A percentile compares a stretch with the other conserved stretches of the same genome.
Evolutionary conservation across 768 basidiomycete genomes (phyloP).

Genomic region (Pleurotus ostreatus): DNA sequence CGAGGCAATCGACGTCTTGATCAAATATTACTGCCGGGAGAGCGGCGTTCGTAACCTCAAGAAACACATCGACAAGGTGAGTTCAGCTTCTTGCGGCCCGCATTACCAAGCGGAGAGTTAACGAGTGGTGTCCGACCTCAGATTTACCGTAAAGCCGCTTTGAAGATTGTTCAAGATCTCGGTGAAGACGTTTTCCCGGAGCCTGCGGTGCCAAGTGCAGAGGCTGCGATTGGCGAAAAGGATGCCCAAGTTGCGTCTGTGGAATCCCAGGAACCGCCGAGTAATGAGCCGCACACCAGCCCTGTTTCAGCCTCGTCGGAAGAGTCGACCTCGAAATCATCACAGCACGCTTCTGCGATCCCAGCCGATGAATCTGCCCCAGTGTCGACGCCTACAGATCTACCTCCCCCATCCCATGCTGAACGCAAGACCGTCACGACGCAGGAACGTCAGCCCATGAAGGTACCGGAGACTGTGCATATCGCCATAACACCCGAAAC

Average conservation of each 20-base stretch:
- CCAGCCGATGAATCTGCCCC: constrained; percentile 13
- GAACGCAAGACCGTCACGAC: constrained; percentile 67
- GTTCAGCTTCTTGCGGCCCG: background rate
- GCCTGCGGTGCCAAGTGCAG: constrained; percentile 26
- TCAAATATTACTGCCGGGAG: constrained; percentile 97
- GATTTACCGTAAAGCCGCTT: constrained; percentile 96
- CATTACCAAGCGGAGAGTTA: background rate
- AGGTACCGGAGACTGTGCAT: constrained; percentile 74
- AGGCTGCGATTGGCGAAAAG: constrained; percentile 10
- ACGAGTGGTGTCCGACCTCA: constrained; percentile 22
- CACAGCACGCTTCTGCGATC: constrained; percentile 8
- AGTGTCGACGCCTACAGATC: constrained; percentile 14
- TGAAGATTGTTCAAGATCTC: constrained; percentile 86
- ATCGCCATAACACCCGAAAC: constrained; percentile 83
- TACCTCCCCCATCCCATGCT: constrained; percentile 16
- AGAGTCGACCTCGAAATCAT: constrained; percentile 2
- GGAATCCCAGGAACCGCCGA: constrained; percentile 47
- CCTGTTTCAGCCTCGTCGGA: constrained; percentile 8
- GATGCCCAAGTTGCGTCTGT: constrained; percentile 29
- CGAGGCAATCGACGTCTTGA: constrained; percentile 78
- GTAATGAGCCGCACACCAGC: constrained; percentile 28
- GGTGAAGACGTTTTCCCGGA: constrained; percentile 87
- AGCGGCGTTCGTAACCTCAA: constrained; percentile 95
- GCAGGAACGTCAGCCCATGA: constrained; percentile 71
- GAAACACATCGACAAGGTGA: constrained; percentile 97